Conservation (phyloP, 2,329 filamentous ascomycete species). For the Thermochaetoides dissita region DNA sequence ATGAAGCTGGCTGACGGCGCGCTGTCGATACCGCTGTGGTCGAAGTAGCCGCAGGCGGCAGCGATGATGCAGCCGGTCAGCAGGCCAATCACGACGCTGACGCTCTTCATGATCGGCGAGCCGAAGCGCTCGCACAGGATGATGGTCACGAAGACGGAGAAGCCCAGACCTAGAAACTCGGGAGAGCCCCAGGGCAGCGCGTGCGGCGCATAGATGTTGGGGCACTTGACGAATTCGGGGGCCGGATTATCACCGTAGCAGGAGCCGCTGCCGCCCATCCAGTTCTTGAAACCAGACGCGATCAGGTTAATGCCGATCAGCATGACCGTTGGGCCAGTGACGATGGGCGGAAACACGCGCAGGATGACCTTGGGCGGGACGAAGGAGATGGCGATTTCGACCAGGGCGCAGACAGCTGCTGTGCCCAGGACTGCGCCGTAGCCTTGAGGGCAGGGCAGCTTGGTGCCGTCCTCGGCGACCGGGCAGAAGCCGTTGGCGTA, state of each 20-base stretch:
- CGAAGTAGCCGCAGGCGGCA: conserved; percentile 65
- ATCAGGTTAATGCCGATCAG: conserved; percentile 64
- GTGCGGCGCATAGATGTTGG: conserved; percentile 52
- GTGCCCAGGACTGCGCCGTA: conserved; percentile 68
- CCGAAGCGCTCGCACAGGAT: conserved; percentile 71
- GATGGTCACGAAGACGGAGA: conserved; percentile 67
- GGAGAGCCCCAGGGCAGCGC: conserved; percentile 65
- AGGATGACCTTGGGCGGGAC: conserved; percentile 55
- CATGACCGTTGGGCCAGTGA: conserved; percentile 32
- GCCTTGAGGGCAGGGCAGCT: conserved; percentile 58
- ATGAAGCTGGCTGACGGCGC: conserved; percentile 62
- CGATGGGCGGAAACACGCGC: conserved; percentile 62
- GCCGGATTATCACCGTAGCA: conserved; percentile 36
- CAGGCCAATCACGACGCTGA: conserved; percentile 60
- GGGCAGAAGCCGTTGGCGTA: conserved; percentile 59
- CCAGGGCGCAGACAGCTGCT: conserved; percentile 45
- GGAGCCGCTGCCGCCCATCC: conserved; percentile 59
- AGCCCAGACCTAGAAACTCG: conserved; percentile 67
- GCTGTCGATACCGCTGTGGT: conserved; percentile 52
- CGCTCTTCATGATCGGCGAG: conserved; percentile 72
- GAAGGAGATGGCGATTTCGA: conserved; percentile 64
- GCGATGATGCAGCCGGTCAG: conserved; percentile 67
- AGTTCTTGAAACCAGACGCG: conserved; percentile 57
- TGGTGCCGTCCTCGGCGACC: conserved; percentile 44
- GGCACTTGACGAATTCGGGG: conserved; percentile 50